phyloP scores from a whole-genome alignment of 306 rosid species.

The Sechiopsis laciniata region DNA sequence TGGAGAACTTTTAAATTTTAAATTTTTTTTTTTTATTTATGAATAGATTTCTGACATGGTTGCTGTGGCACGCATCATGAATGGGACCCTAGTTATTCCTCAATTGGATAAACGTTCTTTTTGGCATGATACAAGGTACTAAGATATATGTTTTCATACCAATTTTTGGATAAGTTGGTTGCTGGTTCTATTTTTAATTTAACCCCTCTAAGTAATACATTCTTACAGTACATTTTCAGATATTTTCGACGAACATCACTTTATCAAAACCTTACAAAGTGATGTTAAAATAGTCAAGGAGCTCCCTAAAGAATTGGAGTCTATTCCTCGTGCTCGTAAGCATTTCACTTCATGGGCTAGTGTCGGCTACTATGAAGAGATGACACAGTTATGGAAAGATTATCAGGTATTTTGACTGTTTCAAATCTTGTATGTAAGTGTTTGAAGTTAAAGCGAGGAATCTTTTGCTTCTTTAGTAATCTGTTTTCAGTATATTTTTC shows the following conservation, averaged over 20 bases:
- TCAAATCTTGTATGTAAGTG: conserved; percentile 3
- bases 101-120: conserved; percentile 85
- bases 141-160: conserved; percentile 6
- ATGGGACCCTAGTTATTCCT: conserved; percentile 86
- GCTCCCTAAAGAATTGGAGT: conserved; percentile 67
- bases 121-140: conserved; percentile 85
- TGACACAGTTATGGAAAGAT: conserved; percentile 64
- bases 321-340: conserved; percentile 68
- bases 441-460: conserved; percentile 11
- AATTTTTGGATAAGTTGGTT: conserved; percentile 22
- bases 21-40: conserved; percentile 12
- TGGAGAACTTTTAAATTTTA: neutral
- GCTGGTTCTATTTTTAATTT: neutral
- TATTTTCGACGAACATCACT: conserved; percentile 75
- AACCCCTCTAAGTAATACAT: conserved; percentile 18
- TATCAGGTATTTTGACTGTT: conserved; percentile 52
- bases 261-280: conserved; percentile 59
- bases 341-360: conserved; percentile 85
- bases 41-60: conserved; percentile 87
- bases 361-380: conserved; percentile 71
- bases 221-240: conserved; percentile 72
- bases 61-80: conserved; percentile 80
- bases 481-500: neutral
- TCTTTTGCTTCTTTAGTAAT: neutral
- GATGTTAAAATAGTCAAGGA: conserved; percentile 61